Evolutionary conservation across 352 stramenopile genomes (phyloP).

Genomic region (Pythium pectinolyticum): DNA sequence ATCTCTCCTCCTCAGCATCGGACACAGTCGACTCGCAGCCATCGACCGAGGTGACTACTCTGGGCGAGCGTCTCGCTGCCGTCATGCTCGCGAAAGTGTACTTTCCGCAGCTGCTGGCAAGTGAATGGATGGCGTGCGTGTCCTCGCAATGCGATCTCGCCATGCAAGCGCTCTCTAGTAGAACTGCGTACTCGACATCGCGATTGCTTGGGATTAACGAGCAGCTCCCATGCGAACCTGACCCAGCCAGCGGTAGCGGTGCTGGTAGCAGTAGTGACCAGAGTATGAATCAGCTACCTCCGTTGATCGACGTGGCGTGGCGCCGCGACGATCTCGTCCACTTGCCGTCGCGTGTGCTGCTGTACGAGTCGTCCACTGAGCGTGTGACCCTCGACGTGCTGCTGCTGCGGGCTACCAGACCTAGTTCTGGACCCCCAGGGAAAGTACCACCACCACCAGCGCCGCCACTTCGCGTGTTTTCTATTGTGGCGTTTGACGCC

Average conservation of each 20-base stretch:
- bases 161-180: background rate
- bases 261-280: too few relatives aligned
- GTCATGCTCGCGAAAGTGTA: slow-evolving; percentile 43
- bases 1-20: too few relatives aligned
- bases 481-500: slow-evolving; percentile 12
- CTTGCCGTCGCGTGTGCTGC: slow-evolving; percentile 19
- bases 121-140: slow-evolving; percentile 11
- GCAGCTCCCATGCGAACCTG: too few relatives aligned
- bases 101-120: slow-evolving; percentile 34
- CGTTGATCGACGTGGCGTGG: slow-evolving; percentile 24
- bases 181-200: background rate
- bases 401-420: too few relatives aligned
- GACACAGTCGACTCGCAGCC: too few relatives aligned
- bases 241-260: too few relatives aligned
- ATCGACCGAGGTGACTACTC: too few relatives aligned
- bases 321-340: slow-evolving; percentile 28
- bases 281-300: slow-evolving; percentile 14
- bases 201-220: slow-evolving; percentile 2
- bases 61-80: slow-evolving; percentile 20
- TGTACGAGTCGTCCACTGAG: slow-evolving; percentile 14
- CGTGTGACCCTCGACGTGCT: slow-evolving; percentile 16
- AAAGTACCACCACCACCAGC: background rate
- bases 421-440: too few relatives aligned
- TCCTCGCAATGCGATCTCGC: background rate
- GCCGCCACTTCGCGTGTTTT: background rate